A percentile compares a stretch with the other conserved stretches of the same genome.
These are phyloP conservation scores for Tylopilus sp. DNA, from an alignment of 768 basidiomycete species.

Conservation along the genomic window DNA sequence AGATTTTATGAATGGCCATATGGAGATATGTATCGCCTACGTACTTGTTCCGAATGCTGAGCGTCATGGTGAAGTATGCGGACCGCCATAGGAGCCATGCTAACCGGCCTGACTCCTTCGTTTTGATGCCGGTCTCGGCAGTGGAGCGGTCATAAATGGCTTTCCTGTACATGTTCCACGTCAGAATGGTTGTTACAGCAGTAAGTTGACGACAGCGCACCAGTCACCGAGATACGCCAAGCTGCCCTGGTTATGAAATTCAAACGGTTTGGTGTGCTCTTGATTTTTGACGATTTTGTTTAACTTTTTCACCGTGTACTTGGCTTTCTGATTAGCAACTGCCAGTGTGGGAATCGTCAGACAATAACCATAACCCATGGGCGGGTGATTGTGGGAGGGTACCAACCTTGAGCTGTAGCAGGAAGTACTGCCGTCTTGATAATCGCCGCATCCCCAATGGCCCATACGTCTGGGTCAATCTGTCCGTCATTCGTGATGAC, in stretches of 20 bases:
- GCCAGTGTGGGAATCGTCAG: conserved; percentile 3
- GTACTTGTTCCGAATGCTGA: conserved; percentile 70
- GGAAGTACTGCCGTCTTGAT: conserved; percentile 60
- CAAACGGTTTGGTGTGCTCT: conserved; percentile 50
- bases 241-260: conserved; percentile 69
- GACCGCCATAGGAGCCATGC: conserved; percentile 82
- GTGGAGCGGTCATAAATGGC: conserved; percentile 71
- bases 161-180: conserved; percentile 45
- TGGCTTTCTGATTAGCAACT: conserved; percentile 79
- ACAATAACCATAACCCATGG: conserved; percentile 16
- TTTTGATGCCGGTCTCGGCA: conserved; percentile 45
- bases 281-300: conserved; percentile 58
- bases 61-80: conserved; percentile 76
- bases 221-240: conserved; percentile 81
- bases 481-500: conserved; percentile 51
- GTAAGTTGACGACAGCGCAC: conserved; percentile 33
- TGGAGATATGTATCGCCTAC: conserved; percentile 22
- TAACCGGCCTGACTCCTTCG: conserved; percentile 60
- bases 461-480: conserved; percentile 69
- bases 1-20: conserved; percentile 5
- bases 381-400: conserved; percentile 14
- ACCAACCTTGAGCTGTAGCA: conserved; percentile 78
- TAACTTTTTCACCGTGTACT: conserved; percentile 61
- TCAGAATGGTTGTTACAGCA: conserved; percentile 5
- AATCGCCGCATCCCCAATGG: conserved; percentile 74